Conservation (phyloP, 106 monocot species). For the Gastrodia elata region DNA sequence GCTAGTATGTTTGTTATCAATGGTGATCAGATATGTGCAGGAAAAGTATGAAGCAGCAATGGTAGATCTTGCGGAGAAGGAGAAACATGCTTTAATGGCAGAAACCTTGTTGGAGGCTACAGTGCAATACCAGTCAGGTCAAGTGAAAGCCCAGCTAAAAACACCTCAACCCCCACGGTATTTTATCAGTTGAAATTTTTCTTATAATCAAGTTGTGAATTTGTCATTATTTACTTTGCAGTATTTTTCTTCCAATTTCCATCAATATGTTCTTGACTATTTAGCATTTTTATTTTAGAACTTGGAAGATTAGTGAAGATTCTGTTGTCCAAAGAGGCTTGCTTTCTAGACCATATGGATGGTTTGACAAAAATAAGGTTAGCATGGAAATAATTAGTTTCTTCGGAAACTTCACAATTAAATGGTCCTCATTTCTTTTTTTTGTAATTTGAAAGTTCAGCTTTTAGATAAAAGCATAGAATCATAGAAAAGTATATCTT, state of each 20-base stretch:
- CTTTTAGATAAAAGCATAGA: not conserved
- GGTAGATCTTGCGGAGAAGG: constrained; percentile 38
- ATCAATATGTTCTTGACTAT: not conserved
- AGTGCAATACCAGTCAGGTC: constrained; percentile 56
- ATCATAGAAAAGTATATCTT: too few species aligned
- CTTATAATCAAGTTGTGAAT: not conserved
- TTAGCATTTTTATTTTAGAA: constrained; percentile 24
- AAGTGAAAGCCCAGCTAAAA: constrained; percentile 39
- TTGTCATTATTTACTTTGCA: not conserved
- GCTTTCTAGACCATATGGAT: constrained; percentile 72
- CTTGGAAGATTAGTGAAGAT: constrained; percentile 25
- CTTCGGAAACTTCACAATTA: not conserved
- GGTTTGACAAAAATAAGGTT: constrained; percentile 88
- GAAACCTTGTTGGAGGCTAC: constrained; percentile 70
- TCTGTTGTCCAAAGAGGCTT: constrained; percentile 41
- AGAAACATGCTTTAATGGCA: constrained; percentile 73
- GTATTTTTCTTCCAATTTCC: not conserved
- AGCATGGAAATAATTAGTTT: not conserved
- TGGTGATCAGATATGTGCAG: constrained; percentile 30
- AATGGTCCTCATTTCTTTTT: not conserved
- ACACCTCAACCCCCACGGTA: constrained; percentile 42
- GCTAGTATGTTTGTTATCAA: constrained; percentile 18
- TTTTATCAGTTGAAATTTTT: not conserved
- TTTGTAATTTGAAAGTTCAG: not conserved
- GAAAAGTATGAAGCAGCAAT: constrained; percentile 67